A percentile compares a stretch with the other conserved stretches of the same genome.
These are phyloP conservation scores for Aeminium ludgeri DNA, from an alignment of 495 filamentous ascomycete species.

Conservation along the genomic window DNA sequence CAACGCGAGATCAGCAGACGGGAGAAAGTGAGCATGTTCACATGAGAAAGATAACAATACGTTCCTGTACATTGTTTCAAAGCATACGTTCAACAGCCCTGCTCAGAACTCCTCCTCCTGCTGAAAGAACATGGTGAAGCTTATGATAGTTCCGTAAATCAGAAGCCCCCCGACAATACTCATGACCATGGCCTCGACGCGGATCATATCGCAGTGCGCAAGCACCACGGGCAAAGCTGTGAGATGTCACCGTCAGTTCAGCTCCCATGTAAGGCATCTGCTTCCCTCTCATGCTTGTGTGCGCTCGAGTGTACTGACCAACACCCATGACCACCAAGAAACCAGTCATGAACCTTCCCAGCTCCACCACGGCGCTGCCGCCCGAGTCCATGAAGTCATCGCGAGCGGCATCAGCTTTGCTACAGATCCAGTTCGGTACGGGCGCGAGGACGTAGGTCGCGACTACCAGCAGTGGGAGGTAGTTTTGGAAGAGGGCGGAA, in stretches of 20 bases:
- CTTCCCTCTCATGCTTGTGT: background rate
- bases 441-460: slow-evolving; percentile 90
- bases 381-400: slow-evolving; percentile 93
- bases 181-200: slow-evolving; percentile 83
- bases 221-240: slow-evolving; percentile 81
- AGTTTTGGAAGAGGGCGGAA: slow-evolving; percentile 81
- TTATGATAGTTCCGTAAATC: slow-evolving; percentile 96
- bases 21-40: too few species aligned
- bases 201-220: slow-evolving; percentile 67
- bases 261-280: background rate
- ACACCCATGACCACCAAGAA: slow-evolving; percentile 97
- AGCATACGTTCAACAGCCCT: background rate
- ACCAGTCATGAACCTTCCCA: slow-evolving; percentile 86
- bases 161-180: slow-evolving; percentile 77
- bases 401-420: slow-evolving; percentile 59
- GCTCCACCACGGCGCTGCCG: slow-evolving; percentile 66
- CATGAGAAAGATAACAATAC: too few species aligned
- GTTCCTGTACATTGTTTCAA: too few species aligned
- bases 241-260: too few species aligned
- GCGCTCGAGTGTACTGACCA: slow-evolving; percentile 42
- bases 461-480: slow-evolving; percentile 85
- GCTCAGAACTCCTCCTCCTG: slow-evolving; percentile 70
- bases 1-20: too few species aligned
- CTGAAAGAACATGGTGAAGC: slow-evolving; percentile 94
- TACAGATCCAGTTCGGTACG: slow-evolving; percentile 88